Percentiles rank a stretch among this genome's conserved stretches.
phyloP scores from a whole-genome alignment of 116 monocot species.

The Posidonia oceanica region DNA sequence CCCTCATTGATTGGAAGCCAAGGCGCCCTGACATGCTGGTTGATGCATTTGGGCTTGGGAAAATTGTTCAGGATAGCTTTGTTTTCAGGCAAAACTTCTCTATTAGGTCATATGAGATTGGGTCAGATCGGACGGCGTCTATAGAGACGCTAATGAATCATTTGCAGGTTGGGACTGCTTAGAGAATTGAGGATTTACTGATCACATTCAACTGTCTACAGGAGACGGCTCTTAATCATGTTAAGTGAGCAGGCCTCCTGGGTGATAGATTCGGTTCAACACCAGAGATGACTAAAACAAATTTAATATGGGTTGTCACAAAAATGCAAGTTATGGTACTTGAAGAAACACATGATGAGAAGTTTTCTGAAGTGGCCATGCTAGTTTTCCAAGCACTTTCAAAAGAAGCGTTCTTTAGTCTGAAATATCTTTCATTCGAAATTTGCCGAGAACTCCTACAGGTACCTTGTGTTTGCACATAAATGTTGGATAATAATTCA shows the following conservation, averaged over 20 bases:
- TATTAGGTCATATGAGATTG: constrained; percentile 90
- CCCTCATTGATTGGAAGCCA: constrained; percentile 83
- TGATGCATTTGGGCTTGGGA: constrained; percentile 71
- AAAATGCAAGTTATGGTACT: constrained; percentile 61
- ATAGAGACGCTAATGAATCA: constrained; percentile 97
- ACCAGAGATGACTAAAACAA: constrained; percentile 49
- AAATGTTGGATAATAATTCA: too few relatives aligned
- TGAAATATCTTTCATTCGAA: too few relatives aligned
- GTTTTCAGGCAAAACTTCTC: constrained; percentile 86
- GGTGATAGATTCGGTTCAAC: constrained; percentile 71
- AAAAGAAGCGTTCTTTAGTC: too few relatives aligned
- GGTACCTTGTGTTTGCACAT: too few relatives aligned
- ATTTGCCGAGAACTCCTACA: too few relatives aligned
- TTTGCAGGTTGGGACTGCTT: constrained; percentile 50
- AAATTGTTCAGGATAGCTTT: constrained; percentile 59
- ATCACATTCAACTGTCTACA: constrained; percentile 1
- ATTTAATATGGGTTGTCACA: constrained; percentile 68
- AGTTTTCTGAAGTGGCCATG: too few relatives aligned
- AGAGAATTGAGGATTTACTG: not conserved
- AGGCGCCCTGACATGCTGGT: constrained; percentile 75
- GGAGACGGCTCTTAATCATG: constrained; percentile 73
- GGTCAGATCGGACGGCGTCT: constrained; percentile 77
- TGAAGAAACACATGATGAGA: too few relatives aligned
- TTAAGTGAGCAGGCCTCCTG: constrained; percentile 42
- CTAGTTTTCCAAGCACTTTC: too few relatives aligned